Evolutionary conservation across 257 asterid species (phyloP), one percentile per base, ranked within the genome.

Genomic region (Marsdenia floribunda): DNA sequence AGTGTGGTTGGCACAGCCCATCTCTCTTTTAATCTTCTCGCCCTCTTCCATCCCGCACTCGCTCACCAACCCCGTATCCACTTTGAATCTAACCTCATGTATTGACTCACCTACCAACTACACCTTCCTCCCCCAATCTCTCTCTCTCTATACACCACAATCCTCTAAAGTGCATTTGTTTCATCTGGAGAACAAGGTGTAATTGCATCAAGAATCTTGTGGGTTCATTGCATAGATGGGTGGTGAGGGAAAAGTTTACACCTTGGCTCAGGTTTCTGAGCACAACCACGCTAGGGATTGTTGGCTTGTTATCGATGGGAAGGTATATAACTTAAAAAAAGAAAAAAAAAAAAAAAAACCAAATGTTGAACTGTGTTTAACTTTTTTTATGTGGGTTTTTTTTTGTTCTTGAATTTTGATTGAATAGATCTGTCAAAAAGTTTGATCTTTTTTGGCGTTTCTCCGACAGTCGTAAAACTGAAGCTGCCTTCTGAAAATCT

Each of bases 251-350:
- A 90, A 85, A 73, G 83, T 87, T 42, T 88, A 61, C 70, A 86
- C 87, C 71, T 78, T 93, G 83, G 88, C 91, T 16, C 91, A 93
- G 88, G 87, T 91, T 71, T 84, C 96, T 42, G 81, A 87, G 83
- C 98, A 93, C 90, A 90, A 82, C 88, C 81, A 82, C 80, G 64
- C 79, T 74, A 90, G 88, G 86, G 98, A 93, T 73, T 91, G 96
- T 70, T 93, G 96, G 98, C 87, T 93, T 73, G 8, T 88, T 67
- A 91, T 91, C 71, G 75, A 40, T 40, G 97, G 97, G 82, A 89
- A 89, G 97, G 96, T 91, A 66, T 70, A 6, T 52, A 46, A 57
- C 5, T 75, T 26, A 26, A 55, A 70, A 74, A 16, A 21, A 44
- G 1, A 29, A 1, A 29, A 29, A 29, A 29, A 29, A 29, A 29